These are phyloP conservation scores for Oenanthe sinensis DNA, from an alignment of 129 eudicot species.

Conservation along the genomic window DNA sequence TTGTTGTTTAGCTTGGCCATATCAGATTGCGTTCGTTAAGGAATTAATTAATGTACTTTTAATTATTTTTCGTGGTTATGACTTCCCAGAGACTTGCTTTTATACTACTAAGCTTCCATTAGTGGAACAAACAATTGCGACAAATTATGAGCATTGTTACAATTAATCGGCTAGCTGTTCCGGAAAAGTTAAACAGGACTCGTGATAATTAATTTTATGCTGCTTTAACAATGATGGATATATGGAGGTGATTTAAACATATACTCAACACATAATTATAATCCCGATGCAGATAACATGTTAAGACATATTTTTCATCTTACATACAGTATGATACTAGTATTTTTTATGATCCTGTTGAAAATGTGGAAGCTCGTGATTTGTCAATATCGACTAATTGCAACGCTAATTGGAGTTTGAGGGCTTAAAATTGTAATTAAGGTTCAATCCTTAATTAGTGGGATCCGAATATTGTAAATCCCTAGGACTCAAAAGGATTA, in stretches of 20 bases:
- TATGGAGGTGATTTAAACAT: background rate
- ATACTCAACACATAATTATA: background rate
- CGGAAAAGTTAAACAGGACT: too few species aligned
- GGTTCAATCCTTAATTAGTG: background rate
- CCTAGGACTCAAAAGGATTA: background rate
- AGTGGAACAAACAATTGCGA: background rate
- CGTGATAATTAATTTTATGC: background rate
- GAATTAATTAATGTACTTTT: background rate
- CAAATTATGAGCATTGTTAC: slow-evolving; percentile 3
- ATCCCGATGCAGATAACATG: background rate
- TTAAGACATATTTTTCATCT: too few species aligned
- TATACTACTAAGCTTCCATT: background rate
- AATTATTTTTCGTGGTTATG: background rate
- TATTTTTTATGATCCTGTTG: background rate
- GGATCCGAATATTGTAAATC: background rate
- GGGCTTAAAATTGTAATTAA: background rate
- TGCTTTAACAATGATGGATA: background rate
- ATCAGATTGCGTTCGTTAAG: background rate
- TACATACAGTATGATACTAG: too few species aligned
- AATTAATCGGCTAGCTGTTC: background rate
- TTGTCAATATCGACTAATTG: background rate
- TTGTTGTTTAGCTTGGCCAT: slow-evolving; percentile 1
- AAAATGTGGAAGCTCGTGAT: background rate
- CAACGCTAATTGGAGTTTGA: background rate
- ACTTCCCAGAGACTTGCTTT: background rate